phyloP scores from a whole-genome alignment of 192 early-diverging fungal species.

The Irineochytrium annulatum region DNA sequence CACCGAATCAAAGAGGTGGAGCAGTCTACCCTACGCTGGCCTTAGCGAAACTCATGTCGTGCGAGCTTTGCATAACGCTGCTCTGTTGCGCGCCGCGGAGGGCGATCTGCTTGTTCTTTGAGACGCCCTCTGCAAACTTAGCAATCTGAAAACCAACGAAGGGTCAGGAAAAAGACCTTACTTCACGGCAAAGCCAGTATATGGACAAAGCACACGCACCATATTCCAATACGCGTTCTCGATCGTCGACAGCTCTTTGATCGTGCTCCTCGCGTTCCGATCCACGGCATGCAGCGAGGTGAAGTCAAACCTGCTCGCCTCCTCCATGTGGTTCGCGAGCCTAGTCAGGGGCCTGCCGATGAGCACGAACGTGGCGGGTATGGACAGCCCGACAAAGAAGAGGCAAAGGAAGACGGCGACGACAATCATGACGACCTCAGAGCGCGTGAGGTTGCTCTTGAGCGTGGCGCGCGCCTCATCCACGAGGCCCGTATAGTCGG shows the following conservation, averaged over 20 bases:
- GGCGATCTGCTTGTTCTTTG: not conserved
- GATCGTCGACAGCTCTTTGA: not conserved
- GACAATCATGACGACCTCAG: not conserved
- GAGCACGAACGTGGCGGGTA: not conserved
- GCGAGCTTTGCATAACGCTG: too few relatives aligned
- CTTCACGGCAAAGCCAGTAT: too few relatives aligned
- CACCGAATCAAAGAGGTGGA: too few relatives aligned
- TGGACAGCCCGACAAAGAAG: not conserved
- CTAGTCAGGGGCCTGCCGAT: not conserved
- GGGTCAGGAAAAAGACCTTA: too few relatives aligned
- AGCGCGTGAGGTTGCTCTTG: not conserved
- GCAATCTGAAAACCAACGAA: not conserved
- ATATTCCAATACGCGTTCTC: constrained; percentile 1
- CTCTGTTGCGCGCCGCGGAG: too few relatives aligned
- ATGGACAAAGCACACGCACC: constrained; percentile 1
- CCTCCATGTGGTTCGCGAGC: not conserved
- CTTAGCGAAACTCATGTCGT: too few relatives aligned
- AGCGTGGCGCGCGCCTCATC: not conserved
- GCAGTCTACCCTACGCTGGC: too few relatives aligned
- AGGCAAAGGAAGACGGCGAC: not conserved
- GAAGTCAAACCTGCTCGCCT: not conserved
- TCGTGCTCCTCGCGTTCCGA: not conserved
- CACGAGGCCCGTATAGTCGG: not conserved
- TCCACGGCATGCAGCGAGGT: not conserved
- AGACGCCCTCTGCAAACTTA: not conserved